Conservation (phyloP, 2,329 filamentous ascomycete genomes). For the Macrophomina pseudophaseolina region DNA sequence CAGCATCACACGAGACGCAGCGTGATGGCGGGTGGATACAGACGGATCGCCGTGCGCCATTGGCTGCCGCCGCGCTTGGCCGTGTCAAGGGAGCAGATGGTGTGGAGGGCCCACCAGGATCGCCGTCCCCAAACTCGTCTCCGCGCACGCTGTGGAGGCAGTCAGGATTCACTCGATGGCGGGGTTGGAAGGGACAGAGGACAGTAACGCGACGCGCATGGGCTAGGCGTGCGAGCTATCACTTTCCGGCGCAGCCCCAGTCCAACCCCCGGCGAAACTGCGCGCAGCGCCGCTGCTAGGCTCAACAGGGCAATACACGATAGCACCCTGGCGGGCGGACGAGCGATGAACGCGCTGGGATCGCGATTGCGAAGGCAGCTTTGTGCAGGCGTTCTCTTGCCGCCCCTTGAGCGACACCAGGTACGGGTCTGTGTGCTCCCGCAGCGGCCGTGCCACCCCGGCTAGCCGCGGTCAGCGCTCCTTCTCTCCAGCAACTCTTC, state of each 20-base stretch:
- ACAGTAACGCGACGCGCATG: constrained; percentile 8
- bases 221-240: constrained; percentile 19
- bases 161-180: constrained; percentile 21
- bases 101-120: constrained; percentile 22
- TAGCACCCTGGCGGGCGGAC: constrained; percentile 8
- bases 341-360: not conserved
- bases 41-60: constrained; percentile 2
- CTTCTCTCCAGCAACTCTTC: not conserved
- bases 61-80: constrained; percentile 22
- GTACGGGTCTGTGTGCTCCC: not conserved
- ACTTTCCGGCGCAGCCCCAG: constrained; percentile 7
- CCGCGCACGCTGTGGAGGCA: constrained; percentile 18
- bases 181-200: constrained; percentile 3
- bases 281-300: constrained; percentile 8
- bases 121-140: constrained; percentile 22
- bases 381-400: not conserved
- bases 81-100: constrained; percentile 17
- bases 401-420: not conserved
- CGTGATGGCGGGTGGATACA: constrained; percentile 23
- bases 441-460: constrained; percentile 12
- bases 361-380: constrained; percentile 1
- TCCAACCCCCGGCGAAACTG: constrained; percentile 6
- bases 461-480: not conserved
- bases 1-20: constrained; percentile 23
- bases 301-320: constrained; percentile 25